phyloP scores from a whole-genome alignment of 176 grass and related monocot genomes.

The Musa beccarii region DNA sequence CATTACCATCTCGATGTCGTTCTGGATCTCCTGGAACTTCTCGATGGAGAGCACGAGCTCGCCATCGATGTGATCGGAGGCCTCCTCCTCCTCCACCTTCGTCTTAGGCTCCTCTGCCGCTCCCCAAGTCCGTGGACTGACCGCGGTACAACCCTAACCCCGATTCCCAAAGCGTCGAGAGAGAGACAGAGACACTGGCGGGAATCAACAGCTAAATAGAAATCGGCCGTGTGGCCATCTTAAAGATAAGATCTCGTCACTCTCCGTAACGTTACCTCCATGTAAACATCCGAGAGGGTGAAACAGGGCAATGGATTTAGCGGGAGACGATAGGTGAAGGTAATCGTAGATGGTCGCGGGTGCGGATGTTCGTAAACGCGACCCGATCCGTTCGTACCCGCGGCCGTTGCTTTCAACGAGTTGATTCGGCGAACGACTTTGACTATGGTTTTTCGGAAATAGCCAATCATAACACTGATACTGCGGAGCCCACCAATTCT shows the following conservation, averaged over 20 bases:
- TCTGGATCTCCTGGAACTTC: conserved; percentile 18
- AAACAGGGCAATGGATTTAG: no score
- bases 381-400: no score
- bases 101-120: conserved; percentile 10
- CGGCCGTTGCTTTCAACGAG: no score
- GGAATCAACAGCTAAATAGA: neutral
- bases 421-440: no score
- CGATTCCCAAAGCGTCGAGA: neutral
- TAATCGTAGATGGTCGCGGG: no score
- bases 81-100: conserved; percentile 13
- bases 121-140: neutral
- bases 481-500: no score
- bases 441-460: no score
- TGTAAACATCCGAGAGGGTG: no score
- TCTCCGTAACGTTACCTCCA: neutral
- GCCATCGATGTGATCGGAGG: conserved; percentile 5
- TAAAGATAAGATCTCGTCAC: neutral
- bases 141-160: neutral
- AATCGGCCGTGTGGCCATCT: neutral
- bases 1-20: conserved; percentile 16
- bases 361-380: no score
- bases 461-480: no score
- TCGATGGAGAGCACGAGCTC: conserved; percentile 16
- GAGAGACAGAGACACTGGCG: neutral
- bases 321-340: no score